Evolutionary conservation across 1,284 basidiomycete genomes (phyloP).

Genomic region (Cystobasidium sp.): DNA sequence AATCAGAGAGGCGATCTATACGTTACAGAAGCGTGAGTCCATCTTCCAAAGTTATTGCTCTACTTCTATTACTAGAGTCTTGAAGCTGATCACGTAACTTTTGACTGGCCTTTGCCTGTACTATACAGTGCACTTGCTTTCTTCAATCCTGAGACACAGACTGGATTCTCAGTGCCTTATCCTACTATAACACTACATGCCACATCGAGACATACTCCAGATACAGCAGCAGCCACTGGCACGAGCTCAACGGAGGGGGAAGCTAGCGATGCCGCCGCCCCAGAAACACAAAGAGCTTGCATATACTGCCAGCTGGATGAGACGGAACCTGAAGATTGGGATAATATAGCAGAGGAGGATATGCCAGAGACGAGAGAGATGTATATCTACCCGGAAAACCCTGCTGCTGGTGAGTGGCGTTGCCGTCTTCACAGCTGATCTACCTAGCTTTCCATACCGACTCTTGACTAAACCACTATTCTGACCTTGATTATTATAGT

Average conservation of each 20-base stretch:
- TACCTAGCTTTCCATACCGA: background rate
- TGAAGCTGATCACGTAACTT: slow-evolving; percentile 5
- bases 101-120: background rate
- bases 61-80: background rate
- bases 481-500: slow-evolving; percentile 2
- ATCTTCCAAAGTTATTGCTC: background rate
- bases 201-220: slow-evolving; percentile 19
- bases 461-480: too few relatives aligned
- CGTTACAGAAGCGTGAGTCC: slow-evolving; percentile 38
- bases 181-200: slow-evolving; percentile 43
- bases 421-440: background rate
- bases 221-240: background rate
- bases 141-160: slow-evolving; percentile 10
- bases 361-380: slow-evolving; percentile 42
- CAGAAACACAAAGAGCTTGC: slow-evolving; percentile 1
- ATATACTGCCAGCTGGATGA: slow-evolving; percentile 45
- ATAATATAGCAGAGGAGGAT: slow-evolving; percentile 41
- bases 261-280: background rate
- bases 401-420: slow-evolving; percentile 24
- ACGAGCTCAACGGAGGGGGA: background rate
- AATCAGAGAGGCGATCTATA: slow-evolving; percentile 32
- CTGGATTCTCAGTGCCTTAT: slow-evolving; percentile 42
- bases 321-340: slow-evolving; percentile 29
- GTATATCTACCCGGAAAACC: slow-evolving; percentile 22
- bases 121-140: slow-evolving; percentile 28